phyloP scores from a whole-genome alignment of 2,329 filamentous ascomycete genomes.

The Curvularia eragrostidis region DNA sequence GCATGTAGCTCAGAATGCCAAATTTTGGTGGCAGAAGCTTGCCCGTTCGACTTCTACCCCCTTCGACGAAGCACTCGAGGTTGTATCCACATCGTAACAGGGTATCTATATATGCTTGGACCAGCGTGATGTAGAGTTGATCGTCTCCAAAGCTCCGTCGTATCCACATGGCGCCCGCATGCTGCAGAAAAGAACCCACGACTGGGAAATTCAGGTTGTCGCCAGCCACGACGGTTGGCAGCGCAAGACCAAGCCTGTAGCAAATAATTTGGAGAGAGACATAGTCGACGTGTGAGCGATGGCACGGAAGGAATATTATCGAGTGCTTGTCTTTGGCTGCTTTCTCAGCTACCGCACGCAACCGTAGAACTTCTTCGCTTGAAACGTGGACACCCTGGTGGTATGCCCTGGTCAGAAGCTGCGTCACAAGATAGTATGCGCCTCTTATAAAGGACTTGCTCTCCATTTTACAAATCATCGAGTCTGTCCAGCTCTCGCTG shows the following conservation, averaged over 20 bases:
- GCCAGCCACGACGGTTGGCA: constrained; percentile 91
- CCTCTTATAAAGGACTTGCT: constrained; percentile 89
- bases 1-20: constrained; percentile 87
- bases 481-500: constrained; percentile 83
- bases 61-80: constrained; percentile 98
- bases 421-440: constrained; percentile 88
- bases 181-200: constrained; percentile 87
- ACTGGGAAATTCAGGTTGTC: constrained; percentile 96
- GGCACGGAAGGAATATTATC: constrained; percentile 93
- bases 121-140: constrained; percentile 85
- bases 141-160: constrained; percentile 91
- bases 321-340: constrained; percentile 89
- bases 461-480: constrained; percentile 99
- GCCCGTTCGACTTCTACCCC: constrained; percentile 87
- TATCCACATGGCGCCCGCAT: constrained; percentile 97
- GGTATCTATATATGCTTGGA: constrained; percentile 95
- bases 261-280: constrained; percentile 94
- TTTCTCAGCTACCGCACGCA: constrained; percentile 81
- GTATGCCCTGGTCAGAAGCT: constrained; percentile 89
- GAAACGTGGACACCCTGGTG: constrained; percentile 98
- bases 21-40: constrained; percentile 95
- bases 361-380: constrained; percentile 85
- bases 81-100: constrained; percentile 90
- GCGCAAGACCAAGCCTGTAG: constrained; percentile 85
- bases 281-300: constrained; percentile 95